Evolutionary conservation across 1,284 basidiomycete species (phyloP).

Genomic region (Tremellales sp.): DNA sequence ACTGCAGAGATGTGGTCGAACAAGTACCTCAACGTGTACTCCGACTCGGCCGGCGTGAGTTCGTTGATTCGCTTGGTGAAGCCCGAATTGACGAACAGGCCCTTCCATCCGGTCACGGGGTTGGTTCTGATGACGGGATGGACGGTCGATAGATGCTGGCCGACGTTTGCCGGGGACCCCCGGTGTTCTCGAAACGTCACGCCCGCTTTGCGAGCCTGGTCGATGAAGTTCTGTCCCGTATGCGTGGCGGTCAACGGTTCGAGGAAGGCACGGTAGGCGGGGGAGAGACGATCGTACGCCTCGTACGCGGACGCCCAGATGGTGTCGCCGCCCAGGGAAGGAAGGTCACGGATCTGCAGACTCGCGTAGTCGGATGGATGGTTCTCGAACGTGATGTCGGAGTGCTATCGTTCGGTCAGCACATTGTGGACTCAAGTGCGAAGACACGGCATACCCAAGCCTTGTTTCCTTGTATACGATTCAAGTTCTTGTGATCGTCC

Average conservation of each 20-base stretch:
- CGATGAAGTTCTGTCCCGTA: slow-evolving; percentile 55
- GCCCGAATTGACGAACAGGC: slow-evolving; percentile 61
- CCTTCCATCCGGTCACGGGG: slow-evolving; percentile 74
- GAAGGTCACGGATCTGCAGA: slow-evolving; percentile 53
- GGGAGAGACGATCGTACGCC: slow-evolving; percentile 42
- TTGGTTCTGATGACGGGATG: slow-evolving; percentile 53
- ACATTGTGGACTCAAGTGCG: neutral
- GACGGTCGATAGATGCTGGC: slow-evolving; percentile 58
- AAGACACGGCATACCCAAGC: too few species aligned
- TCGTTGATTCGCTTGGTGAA: slow-evolving; percentile 65
- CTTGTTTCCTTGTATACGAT: neutral
- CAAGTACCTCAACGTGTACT: slow-evolving; percentile 36
- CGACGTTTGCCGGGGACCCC: slow-evolving; percentile 60
- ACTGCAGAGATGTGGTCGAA: slow-evolving; percentile 52
- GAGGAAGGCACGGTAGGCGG: slow-evolving; percentile 28
- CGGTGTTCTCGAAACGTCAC: slow-evolving; percentile 36
- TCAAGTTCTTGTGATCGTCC: slow-evolving; percentile 5
- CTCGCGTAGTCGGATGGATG: slow-evolving; percentile 59
- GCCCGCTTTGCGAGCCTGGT: slow-evolving; percentile 31
- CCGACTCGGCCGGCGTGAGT: slow-evolving; percentile 57
- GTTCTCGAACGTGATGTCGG: slow-evolving; percentile 68
- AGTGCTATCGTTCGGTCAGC: slow-evolving; percentile 18
- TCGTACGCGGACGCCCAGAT: slow-evolving; percentile 55
- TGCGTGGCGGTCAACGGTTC: slow-evolving; percentile 56
- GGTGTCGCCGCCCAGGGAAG: slow-evolving; percentile 45